Percentiles rank a stretch among this genome's conserved stretches.
phyloP scores from a whole-genome alignment of 176 grass and related monocot species.

The Dactylis glomerata region DNA sequence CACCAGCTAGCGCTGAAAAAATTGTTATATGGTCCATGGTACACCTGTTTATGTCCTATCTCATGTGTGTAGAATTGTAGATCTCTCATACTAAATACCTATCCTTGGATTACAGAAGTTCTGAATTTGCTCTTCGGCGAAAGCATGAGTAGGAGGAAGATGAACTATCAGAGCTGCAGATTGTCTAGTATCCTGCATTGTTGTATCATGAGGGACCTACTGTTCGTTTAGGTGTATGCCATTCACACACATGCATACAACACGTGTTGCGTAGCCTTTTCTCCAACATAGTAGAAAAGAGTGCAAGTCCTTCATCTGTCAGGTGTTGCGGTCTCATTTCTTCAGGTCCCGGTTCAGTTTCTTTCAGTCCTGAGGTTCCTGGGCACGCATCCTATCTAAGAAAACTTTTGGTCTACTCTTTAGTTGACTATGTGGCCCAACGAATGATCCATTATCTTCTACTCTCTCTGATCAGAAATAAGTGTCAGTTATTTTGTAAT shows the following conservation, averaged over 20 bases:
- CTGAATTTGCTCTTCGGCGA: conserved; percentile 9
- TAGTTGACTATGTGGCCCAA: neutral
- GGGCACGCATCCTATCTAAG: neutral
- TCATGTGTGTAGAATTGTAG: neutral
- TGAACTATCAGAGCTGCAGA: neutral
- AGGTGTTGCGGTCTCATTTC: no score
- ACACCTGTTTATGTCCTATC: neutral
- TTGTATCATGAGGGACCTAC: neutral
- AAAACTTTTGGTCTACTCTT: neutral
- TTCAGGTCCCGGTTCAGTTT: no score
- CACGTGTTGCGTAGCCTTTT: neutral
- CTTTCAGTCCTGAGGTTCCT: neutral
- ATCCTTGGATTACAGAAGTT: conserved; percentile 17
- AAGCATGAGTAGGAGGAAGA: conserved; percentile 3
- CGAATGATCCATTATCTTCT: neutral
- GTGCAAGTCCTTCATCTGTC: no score
- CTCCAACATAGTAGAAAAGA: neutral
- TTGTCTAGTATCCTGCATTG: neutral
- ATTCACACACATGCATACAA: neutral
- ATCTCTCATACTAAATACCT: conserved; percentile 37
- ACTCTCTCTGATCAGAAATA: no score
- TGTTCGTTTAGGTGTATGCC: neutral
- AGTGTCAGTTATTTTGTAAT: no score
- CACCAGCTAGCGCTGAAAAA: conserved; percentile 5
- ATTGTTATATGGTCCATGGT: neutral